Evolutionary conservation across 495 filamentous ascomycete species (phyloP), one percentile per base, ranked within the genome.

Genomic region (Xylaria curta): DNA sequence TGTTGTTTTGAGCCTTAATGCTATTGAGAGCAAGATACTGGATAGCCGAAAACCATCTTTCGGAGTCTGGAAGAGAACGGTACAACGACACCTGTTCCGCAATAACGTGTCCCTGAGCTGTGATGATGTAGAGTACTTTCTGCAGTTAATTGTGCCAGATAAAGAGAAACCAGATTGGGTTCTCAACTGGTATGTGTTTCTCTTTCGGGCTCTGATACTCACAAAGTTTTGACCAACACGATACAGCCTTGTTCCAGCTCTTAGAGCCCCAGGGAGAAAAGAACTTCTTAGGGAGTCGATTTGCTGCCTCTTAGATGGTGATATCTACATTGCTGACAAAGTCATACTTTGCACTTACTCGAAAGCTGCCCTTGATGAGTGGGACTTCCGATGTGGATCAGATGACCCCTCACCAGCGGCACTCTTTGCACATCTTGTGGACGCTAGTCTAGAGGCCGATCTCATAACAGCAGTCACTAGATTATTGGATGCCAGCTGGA

Each of bases 401-500:
- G 44, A 62, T 26, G 4, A 3, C 7, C 0, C 0, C 1, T 40
- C 59, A n/a, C 9, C 1, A 62, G 36, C 36, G 10, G 0, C 0
- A 42, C 0, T 0, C 59, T 62, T 62, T 3, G 1, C 0, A 7
- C 0, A 10, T 15, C 15, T 65, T 0, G 8, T 65, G 1, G 1
- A 2, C n/a, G 19, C 3, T 3, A n/a, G 40, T 24, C 12, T 65
- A 12, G 0, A 1, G 9, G 24, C 62, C 9, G 42, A 21, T 33
- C 46, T 66, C 3, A 10, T 7, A 51, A 10, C 17, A 19, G 21
- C 21, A 28, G 63, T 21, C 19, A 8, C n/a, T 1, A 21, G 3
- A 19, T 19, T 66, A 7, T 66, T 66, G 0, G 63, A 51, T 2
- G 63, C 63, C 4, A 66, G 63, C 46, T 66, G 44, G 63, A 19